Conservation (phyloP, 768 basidiomycete genomes). For the Galerina sulciceps region DNA sequence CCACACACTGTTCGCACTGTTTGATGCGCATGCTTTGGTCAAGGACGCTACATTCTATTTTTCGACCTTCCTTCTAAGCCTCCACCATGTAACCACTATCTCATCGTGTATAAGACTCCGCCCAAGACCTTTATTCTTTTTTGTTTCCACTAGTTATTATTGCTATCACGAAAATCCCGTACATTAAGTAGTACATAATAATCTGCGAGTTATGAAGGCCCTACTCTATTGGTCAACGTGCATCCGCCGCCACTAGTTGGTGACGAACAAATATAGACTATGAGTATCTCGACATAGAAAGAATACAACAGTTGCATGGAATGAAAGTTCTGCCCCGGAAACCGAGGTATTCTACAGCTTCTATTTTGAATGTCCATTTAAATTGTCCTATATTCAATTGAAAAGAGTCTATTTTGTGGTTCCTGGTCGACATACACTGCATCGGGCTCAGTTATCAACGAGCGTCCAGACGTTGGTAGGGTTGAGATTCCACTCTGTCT, state of each 20-base stretch:
- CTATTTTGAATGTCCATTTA: too few species aligned
- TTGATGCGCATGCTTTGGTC: conserved; percentile 26
- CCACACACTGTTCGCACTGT: conserved; percentile 13
- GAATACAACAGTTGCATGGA: conserved; percentile 6
- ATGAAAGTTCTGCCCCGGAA: background rate
- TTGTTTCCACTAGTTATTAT: conserved; percentile 8
- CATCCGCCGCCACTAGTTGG: background rate
- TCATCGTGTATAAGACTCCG: conserved; percentile 20
- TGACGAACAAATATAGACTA: conserved; percentile 1
- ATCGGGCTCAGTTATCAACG: conserved; percentile 1
- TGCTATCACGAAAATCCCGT: conserved; percentile 19
- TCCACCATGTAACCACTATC: conserved; percentile 19
- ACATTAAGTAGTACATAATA: conserved; percentile 14
- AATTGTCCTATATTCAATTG: too few species aligned
- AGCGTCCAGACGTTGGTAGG: conserved; percentile 36
- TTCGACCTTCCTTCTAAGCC: background rate
- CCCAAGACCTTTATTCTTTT: background rate
- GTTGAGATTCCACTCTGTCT: conserved; percentile 52
- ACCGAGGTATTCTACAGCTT: background rate
- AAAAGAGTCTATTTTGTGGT: too few species aligned
- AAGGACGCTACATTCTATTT: conserved; percentile 26
- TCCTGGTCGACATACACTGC: background rate
- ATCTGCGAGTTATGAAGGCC: background rate
- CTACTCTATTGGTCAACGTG: too few species aligned
- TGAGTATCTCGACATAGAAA: conserved; percentile 3